These are phyloP conservation scores for Scleromitrula shiraiana DNA, from an alignment of 2,329 filamentous ascomycete species.

Conservation along the genomic window DNA sequence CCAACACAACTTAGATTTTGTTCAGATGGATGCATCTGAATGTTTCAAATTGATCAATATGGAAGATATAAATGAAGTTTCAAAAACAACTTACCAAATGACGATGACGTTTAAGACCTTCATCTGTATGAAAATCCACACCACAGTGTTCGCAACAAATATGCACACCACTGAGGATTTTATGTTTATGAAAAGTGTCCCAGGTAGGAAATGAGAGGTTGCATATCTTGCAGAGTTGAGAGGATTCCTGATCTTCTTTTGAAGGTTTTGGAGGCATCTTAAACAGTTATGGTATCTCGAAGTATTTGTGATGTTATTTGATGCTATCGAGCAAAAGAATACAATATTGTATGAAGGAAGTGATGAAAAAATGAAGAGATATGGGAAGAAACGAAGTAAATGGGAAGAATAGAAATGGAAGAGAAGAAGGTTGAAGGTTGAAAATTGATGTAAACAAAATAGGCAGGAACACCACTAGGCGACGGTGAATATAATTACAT, in stretches of 20 bases:
- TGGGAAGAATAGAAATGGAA: too few species aligned
- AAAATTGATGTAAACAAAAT: too few species aligned
- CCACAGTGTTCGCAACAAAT: constrained; percentile 7
- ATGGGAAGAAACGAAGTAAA: not conserved
- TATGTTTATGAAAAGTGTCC: not conserved
- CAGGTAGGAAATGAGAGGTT: not conserved
- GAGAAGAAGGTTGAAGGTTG: too few species aligned
- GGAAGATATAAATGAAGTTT: not conserved
- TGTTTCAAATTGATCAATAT: not conserved
- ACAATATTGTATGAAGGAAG: not conserved
- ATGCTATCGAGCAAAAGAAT: not conserved
- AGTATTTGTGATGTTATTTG: not conserved
- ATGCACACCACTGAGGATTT: not conserved
- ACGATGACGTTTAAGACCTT: constrained; percentile 6
- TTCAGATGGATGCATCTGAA: constrained; percentile 7
- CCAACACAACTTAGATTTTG: constrained; percentile 4
- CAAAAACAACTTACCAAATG: not conserved
- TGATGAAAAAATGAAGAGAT: not conserved
- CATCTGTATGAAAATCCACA: constrained; percentile 5
- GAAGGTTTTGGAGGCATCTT: not conserved
- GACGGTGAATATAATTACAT: too few species aligned
- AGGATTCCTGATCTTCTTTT: not conserved
- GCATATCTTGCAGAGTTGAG: not conserved
- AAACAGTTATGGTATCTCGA: not conserved
- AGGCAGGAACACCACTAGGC: too few species aligned